Evolutionary conservation across 176 grass and related monocot genomes (phyloP), one percentile per base, ranked within the genome.

Genomic region (Juncus inflexus): DNA sequence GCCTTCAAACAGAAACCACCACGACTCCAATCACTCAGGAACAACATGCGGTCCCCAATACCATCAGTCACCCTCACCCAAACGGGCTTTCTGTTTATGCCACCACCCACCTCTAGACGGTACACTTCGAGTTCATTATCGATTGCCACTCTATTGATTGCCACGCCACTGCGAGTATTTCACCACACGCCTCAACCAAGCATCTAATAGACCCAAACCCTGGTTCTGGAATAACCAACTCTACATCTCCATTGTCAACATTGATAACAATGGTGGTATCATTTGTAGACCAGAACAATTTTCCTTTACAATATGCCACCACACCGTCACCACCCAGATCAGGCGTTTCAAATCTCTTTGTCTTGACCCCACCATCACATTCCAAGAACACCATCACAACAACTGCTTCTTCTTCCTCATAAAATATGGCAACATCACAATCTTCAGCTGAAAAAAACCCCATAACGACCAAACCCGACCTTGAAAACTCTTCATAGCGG

Each of bases 11-110:
- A 64, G 14, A 64, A 15, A 37, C 9, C 15, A 12, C 39, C 4
- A 43, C 19, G 19, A 28, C 19, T 28, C 19, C 14, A 6, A 7
- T 12, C 12, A 64, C 42, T 2, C 1, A 43, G 7, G 38, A 64
- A 45, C 12, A 64, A 15, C 61, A 64, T 45, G n/a, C 62, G 62
- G 9, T 65, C 61, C 7, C 61, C 61, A 64, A 64, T 64, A 42
- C 38, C 35, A 47, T 47, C 43, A 1, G 38, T 64, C 61, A 45
- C 12, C 15, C 15, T 15, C 14, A 9, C 61, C 39, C 61, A 64
- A 42, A 1, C 1, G 37, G 39, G 39, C 15, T 65, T 16, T 4
- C 12, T 47, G 7, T 28, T 28, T 28, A 28, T 28, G 19, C 19
- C 19, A 28, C 10, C 40, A 65, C 6, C 7, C 5, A 47, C 13